Conservation (phyloP, 2,329 filamentous ascomycete genomes). For the Falciphora oryzae region DNA sequence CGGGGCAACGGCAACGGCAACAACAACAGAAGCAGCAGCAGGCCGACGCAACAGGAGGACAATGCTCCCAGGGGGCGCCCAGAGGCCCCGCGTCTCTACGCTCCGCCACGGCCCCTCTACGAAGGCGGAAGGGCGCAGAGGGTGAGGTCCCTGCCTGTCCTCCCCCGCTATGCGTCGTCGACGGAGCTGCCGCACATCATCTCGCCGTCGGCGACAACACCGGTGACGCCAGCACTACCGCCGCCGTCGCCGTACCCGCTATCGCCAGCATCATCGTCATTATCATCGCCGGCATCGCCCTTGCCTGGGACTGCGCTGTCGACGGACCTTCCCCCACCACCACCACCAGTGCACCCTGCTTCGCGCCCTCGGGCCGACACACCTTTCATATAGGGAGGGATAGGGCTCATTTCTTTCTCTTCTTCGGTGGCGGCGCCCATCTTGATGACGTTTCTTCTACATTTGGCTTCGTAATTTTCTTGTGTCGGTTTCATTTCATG, state of each 20-base stretch:
- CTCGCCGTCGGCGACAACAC: not conserved
- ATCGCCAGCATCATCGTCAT: not conserved
- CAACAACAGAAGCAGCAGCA: not conserved
- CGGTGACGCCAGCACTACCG: not conserved
- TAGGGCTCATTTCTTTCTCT: not conserved
- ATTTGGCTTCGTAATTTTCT: not conserved
- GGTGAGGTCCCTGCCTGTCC: not conserved
- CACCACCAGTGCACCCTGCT: too few species aligned
- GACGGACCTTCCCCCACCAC: not conserved
- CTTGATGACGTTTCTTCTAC: not conserved
- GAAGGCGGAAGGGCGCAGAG: not conserved
- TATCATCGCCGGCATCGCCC: too few species aligned
- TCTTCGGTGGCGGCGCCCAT: not conserved
- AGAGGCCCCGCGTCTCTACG: too few species aligned
- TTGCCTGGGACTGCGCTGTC: not conserved
- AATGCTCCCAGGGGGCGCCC: too few species aligned
- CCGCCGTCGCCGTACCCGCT: not conserved
- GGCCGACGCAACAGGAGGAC: too few species aligned
- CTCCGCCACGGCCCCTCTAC: not conserved
- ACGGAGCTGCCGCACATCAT: not conserved
- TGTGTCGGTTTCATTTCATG: not conserved
- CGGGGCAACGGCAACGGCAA: too few species aligned
- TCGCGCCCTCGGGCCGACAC: not conserved
- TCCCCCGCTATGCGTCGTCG: not conserved
- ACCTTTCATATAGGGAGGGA: not conserved